Conservation (phyloP, 1,139 yeast species). For the Zygoascus sp. region DNA sequence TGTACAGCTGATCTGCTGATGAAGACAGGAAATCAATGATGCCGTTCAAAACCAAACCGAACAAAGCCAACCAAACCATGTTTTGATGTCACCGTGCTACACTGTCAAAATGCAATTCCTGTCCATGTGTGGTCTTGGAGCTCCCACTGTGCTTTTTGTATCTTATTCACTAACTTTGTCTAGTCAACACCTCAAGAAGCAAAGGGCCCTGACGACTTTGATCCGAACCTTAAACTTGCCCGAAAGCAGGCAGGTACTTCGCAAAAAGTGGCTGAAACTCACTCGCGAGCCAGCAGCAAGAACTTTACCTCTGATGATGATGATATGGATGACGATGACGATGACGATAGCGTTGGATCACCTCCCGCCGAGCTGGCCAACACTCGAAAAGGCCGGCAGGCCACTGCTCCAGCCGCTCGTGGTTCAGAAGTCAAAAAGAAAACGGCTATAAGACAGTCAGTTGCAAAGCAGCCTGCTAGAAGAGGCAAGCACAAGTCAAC, state of each 20-base stretch:
- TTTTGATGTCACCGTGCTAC: no score
- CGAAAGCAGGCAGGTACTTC: constrained; percentile 15
- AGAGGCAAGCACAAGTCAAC: constrained; percentile 2
- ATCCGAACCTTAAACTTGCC: constrained; percentile 17
- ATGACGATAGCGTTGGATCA: constrained; percentile 22
- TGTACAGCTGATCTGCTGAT: no score
- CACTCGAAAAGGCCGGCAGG: background rate
- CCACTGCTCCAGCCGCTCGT: background rate
- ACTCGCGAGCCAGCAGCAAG: background rate
- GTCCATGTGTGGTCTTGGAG: no score
- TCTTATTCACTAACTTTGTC: background rate
- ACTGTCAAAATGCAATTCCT: no score
- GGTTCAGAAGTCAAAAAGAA: no score
- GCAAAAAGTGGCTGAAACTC: constrained; percentile 13
- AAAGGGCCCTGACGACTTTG: constrained; percentile 30
- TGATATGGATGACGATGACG: constrained; percentile 19
- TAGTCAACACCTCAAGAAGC: constrained; percentile 32
- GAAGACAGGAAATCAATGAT: no score
- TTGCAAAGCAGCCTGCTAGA: background rate
- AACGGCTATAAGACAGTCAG: background rate
- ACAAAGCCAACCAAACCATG: no score
- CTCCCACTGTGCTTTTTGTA: background rate
- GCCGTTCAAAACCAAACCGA: no score
- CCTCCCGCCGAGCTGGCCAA: constrained; percentile 1
- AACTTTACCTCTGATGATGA: constrained; percentile 11